Base-by-base conservation (phyloP, 257 asterid genomes). In the Voacanga thouarsii region DNA sequence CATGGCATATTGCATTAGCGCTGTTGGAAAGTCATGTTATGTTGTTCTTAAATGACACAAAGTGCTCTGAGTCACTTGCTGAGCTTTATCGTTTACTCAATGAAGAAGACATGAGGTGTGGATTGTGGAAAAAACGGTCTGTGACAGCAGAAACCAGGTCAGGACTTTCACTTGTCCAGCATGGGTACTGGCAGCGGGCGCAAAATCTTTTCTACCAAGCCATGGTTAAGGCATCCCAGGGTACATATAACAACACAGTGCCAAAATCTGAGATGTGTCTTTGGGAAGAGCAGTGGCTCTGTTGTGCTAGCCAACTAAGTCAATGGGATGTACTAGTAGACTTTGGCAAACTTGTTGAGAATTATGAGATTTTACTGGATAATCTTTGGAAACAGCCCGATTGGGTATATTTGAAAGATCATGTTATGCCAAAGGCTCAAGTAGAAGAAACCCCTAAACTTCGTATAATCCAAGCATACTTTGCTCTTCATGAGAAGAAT, bases 261-360 rank as follows among this genome's bases (percentile, higher is more conserved):
- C 98, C 99, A 43, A 96, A 96, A 89, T 97, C 99, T 82, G 99
- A 96, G 90, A 93, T 96, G 99, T 96, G 99, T 77, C 98, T 93
- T 72, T 96, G 99, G 99, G 99, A 96, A 84, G 99, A 96, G 88
- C 98, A 96, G 87, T 96, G 99, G 99, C 88, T 96, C 74, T 85
- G 81, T 85, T 93, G 98, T 89, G 97, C 98, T 68, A 88, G 90
- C 78, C 98, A 93, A 84, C 97, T 96, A 72, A 90, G 99, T 88
- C 98, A 93, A 74, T 96, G 99, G 99, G 99, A 96, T 82, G 97
- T 90, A 64, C 89, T 96, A 68, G 92, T 90, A 26, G 99, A 96
- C 79, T 96, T 96, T 56, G 99, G 99, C 33, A 96, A 96, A 89
- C 88, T 83, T 78, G 90, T 93, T 74, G 98, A 96, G 78, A 96